Evolutionary conservation across 345 rosid genomes (phyloP).

Genomic region (Linum trigynum): DNA sequence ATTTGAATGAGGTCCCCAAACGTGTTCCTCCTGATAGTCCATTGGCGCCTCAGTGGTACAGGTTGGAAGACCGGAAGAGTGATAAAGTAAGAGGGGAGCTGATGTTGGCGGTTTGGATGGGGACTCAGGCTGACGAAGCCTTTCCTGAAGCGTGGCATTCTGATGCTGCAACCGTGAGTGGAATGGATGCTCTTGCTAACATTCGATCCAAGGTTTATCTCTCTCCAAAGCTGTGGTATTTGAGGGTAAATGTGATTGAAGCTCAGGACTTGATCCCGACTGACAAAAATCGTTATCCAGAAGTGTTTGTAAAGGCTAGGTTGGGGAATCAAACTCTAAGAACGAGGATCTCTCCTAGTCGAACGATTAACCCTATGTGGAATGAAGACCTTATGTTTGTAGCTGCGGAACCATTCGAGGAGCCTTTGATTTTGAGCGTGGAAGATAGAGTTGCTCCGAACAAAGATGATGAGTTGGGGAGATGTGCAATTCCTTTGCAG

Average conservation of each 20-base stretch:
- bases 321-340: slow-evolving; percentile 54
- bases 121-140: slow-evolving; percentile 95
- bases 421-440: slow-evolving; percentile 50
- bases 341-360: slow-evolving; percentile 41
- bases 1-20: slow-evolving; percentile 60
- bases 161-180: slow-evolving; percentile 74
- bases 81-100: slow-evolving; percentile 60
- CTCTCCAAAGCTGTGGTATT: slow-evolving; percentile 84
- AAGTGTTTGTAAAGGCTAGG: slow-evolving; percentile 43
- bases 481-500: slow-evolving; percentile 36
- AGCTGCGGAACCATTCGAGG: slow-evolving; percentile 92
- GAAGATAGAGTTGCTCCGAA: slow-evolving; percentile 64
- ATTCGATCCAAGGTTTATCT: slow-evolving; percentile 86
- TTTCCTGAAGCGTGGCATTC: slow-evolving; percentile 98
- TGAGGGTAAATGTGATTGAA: slow-evolving; percentile 57
- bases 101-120: slow-evolving; percentile 98
- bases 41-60: slow-evolving; percentile 94
- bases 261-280: slow-evolving; percentile 80
- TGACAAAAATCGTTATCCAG: slow-evolving; percentile 57
- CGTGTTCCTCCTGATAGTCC: slow-evolving; percentile 94
- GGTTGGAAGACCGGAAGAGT: slow-evolving; percentile 54
- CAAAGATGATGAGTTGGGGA: slow-evolving; percentile 73
- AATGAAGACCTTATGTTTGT: slow-evolving; percentile 82
- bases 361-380: slow-evolving; percentile 63
- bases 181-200: slow-evolving; percentile 47